Base-by-base conservation (phyloP, 192 early-diverging fungal species). In the Entomortierella parvispora region DNA sequence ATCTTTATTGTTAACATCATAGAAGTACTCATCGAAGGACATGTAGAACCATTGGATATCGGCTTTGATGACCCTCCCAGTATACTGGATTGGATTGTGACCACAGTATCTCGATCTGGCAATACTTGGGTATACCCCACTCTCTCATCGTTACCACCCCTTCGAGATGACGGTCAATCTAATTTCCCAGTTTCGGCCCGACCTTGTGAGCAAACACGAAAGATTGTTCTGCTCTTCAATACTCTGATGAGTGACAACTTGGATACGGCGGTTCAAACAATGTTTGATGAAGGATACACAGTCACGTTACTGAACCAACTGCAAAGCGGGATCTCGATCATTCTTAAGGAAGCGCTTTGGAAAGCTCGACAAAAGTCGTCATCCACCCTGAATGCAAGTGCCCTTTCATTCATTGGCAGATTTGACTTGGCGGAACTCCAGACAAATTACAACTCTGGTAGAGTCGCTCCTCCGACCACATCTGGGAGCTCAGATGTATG, bases 361-460 rank as follows among this genome's bases (percentile, higher is more conserved):
- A 65, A 69, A n/a, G 88, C 85, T 68, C 80, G 85, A 18, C 68
- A 61, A 26, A 58, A 68, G 15, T 88, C 89, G 1, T 67, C 83
- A 2, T 58, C 57, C 8, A 62, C 81, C 57, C 80, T 85, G 82
- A 49, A 57, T 12, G 47, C 63, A 2, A 66, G 76, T 6, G 83
- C 80, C 0, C 86, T 87, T 23, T 65, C 64, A 12, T 75, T 91
- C 34, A 84, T 90, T 28, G 89, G 88, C 62, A 81, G 64, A 65
- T 60, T 62, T 29, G 71, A 76, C 45, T 47, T 76, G 18, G 71
- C 71, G 10, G 71, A 76, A 28, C 65, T 76, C 0, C 47, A 59
- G 18, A 66, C 71, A 1, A 62, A 62, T 18, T 42, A 49, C 17
- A 49, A 22, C 12, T 52, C 64, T 12, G 71, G 65, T 1, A 60